Evolutionary conservation across 495 filamentous ascomycete genomes (phyloP), one percentile per base, ranked within the genome.

Genomic region (Astrocystis sublimbata): DNA sequence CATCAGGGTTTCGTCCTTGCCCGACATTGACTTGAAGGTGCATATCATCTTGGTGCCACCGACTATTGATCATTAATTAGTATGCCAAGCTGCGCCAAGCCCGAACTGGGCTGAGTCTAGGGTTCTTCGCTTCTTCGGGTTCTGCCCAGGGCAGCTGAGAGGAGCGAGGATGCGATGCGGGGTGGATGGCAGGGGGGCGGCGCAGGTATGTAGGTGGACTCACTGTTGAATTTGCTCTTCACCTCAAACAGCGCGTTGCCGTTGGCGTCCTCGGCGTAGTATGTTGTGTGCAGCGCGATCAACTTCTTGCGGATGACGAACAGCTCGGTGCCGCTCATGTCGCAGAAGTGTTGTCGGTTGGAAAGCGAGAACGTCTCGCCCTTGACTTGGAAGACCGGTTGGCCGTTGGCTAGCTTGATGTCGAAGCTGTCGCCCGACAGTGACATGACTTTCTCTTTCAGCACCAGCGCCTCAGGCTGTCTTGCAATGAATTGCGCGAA

Each of bases 361-460:
- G 71, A 73, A 3, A 75, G 42, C 23, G 74, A 65, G 21, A 72
- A 51, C 60, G 77, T 67, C 30, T 81, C 75, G 65, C 81, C 82
- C 43, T 83, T 74, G 12, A 88, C 79, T 60, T 81, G 78, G 53
- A 88, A 70, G 43, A 86, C 61, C 6, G 76, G 73, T 17, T 75
- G 65, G 7, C 83, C 83, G 47, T 68, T 75, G 5, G 71, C 65
- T 0, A 75, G 66, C 46, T 78, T 78, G 68, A 86, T 76, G 58
- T 81, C 77, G 70, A 87, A 87, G 69, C 75, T 81, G 74, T 87
- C 83, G 23, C 81, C 80, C 15, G 81, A 75, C 24, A 84, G 71
- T 17, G 83, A 85, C 47, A 83, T 62, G 4, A 85, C 69, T 50
- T 83, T 82, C 61, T 88, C 85, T 63, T 78, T 83, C 36, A 88